A percentile compares a stretch with the other conserved stretches of the same genome.
These are phyloP conservation scores for Naganishia sp. DNA, from an alignment of 1,284 basidiomycete genomes.

Conservation along the genomic window DNA sequence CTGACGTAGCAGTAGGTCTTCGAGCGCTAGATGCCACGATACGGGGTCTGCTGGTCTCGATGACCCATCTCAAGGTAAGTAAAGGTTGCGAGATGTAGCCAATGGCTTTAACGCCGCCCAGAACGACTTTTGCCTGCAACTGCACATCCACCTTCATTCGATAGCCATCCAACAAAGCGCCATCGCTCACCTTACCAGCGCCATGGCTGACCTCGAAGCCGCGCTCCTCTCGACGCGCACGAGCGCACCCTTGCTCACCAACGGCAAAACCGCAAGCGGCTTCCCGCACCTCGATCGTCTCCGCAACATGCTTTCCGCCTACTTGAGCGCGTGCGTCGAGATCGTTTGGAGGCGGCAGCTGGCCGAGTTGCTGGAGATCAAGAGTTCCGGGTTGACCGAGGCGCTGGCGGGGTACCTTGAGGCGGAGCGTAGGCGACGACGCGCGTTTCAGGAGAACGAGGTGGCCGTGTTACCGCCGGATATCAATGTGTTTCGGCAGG, in stretches of 20 bases:
- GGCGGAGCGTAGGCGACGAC: conserved; percentile 71
- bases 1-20: background rate
- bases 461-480: conserved; percentile 79
- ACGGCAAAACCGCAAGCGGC: conserved; percentile 58
- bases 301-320: conserved; percentile 87
- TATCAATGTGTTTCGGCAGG: conserved; percentile 66
- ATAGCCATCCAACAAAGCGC: conserved; percentile 75
- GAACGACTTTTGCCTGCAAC: conserved; percentile 75
- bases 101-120: conserved; percentile 45
- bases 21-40: conserved; percentile 46
- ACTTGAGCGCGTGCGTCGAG: conserved; percentile 88
- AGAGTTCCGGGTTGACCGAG: conserved; percentile 73
- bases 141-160: conserved; percentile 65
- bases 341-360: conserved; percentile 88
- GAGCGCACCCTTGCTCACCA: background rate
- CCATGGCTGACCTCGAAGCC: conserved; percentile 65
- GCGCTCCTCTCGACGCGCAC: conserved; percentile 57
- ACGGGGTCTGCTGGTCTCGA: conserved; percentile 45
- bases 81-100: too few species aligned
- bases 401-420: conserved; percentile 74
- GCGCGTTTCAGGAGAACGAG: conserved; percentile 73
- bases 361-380: conserved; percentile 69
- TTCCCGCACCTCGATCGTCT: conserved; percentile 87
- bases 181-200: conserved; percentile 67
- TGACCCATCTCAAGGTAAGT: conserved; percentile 50